A percentile compares a stretch with the other conserved stretches of the same genome.
phyloP scores from a whole-genome alignment of 345 rosid genomes.

The Citrus australasica region DNA sequence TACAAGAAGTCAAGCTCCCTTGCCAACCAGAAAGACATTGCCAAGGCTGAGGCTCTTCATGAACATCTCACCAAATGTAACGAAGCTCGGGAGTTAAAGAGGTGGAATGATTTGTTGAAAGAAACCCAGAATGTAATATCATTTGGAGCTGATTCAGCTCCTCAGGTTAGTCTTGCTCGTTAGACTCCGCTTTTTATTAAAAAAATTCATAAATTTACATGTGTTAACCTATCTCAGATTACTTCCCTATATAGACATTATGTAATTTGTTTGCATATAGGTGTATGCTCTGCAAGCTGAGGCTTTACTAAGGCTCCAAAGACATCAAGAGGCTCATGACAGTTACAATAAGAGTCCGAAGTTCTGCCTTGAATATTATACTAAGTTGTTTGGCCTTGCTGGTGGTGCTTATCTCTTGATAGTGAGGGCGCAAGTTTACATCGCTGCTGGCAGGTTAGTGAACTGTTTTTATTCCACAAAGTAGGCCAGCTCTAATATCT shows the following conservation, averaged over 20 bases:
- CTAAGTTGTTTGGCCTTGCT: conserved; percentile 46
- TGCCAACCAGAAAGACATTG: conserved; percentile 32
- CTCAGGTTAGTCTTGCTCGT: conserved; percentile 35
- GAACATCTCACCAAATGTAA: conserved; percentile 39
- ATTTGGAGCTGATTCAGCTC: conserved; percentile 62
- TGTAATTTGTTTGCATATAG: conserved; percentile 16
- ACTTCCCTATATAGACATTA: not conserved
- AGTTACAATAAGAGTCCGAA: conserved; percentile 42
- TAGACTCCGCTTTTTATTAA: not conserved
- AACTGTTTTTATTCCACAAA: not conserved
- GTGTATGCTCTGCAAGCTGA: conserved; percentile 59
- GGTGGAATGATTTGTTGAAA: conserved; percentile 48
- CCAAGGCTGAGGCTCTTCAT: conserved; percentile 42
- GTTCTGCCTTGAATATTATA: conserved; percentile 34
- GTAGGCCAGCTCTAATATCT: not conserved
- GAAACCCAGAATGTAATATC: conserved; percentile 41
- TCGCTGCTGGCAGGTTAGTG: conserved; percentile 69
- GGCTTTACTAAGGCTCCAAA: conserved; percentile 51
- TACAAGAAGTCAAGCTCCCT: conserved; percentile 39
- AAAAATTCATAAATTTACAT: not conserved
- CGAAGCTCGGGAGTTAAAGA: conserved; percentile 38
- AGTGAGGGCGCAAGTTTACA: conserved; percentile 51
- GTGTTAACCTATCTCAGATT: not conserved
- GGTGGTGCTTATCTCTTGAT: conserved; percentile 36
- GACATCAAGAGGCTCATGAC: conserved; percentile 56